A percentile compares a stretch with the other conserved stretches of the same genome.
phyloP scores from a whole-genome alignment of 805 yeast species.

The Yamadazyma endophytica region DNA sequence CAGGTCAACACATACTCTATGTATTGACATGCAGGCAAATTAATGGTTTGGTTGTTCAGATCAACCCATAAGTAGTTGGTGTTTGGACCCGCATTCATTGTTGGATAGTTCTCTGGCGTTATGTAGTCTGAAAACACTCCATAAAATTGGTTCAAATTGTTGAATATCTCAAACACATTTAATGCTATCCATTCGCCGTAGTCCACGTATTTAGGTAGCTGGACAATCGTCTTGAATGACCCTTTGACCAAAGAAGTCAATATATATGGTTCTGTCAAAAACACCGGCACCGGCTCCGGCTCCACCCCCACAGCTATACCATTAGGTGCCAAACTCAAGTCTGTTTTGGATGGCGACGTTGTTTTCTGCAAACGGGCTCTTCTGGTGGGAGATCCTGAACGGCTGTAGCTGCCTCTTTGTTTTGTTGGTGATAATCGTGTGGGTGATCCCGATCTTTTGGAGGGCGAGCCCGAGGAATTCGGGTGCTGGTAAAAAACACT shows the following conservation, averaged over 20 bases:
- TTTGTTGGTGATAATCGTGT: constrained; percentile 41
- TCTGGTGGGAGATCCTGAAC: constrained; percentile 18
- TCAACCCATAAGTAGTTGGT: constrained; percentile 91
- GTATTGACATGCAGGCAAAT: constrained; percentile 88
- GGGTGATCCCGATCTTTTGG: constrained; percentile 35
- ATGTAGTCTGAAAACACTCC: constrained; percentile 89
- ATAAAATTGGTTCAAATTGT: constrained; percentile 80
- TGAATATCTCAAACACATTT: constrained; percentile 84
- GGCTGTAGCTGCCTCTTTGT: constrained; percentile 8
- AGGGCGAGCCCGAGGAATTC: constrained; percentile 29
- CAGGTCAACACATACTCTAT: constrained; percentile 89
- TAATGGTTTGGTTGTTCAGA: constrained; percentile 67
- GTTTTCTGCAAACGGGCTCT: constrained; percentile 10
- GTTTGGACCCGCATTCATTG: constrained; percentile 94
- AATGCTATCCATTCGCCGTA: constrained; percentile 94
- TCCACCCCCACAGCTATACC: constrained; percentile 1
- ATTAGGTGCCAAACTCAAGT: background rate
- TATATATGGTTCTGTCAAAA: constrained; percentile 88
- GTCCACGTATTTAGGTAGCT: constrained; percentile 91
- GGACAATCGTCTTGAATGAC: constrained; percentile 92
- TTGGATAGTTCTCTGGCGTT: constrained; percentile 83
- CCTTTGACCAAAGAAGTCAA: constrained; percentile 95
- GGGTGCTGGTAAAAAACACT: constrained; percentile 25
- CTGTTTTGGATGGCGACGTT: constrained; percentile 3
- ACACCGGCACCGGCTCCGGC: constrained; percentile 46